These are phyloP conservation scores for Acanthochlamys bracteata DNA, from an alignment of 106 monocot species.

Conservation along the genomic window DNA sequence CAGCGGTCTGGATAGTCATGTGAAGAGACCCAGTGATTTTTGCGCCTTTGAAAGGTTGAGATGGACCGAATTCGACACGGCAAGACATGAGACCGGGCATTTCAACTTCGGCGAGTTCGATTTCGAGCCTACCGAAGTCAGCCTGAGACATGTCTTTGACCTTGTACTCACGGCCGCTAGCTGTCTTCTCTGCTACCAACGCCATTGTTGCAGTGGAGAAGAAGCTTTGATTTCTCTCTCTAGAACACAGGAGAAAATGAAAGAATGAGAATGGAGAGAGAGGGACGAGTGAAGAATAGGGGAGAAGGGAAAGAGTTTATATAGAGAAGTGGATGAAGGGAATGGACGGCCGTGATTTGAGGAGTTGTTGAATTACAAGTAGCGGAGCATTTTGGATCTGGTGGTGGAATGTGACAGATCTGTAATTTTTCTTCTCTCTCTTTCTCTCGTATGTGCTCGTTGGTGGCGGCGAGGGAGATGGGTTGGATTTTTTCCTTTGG, in stretches of 20 bases:
- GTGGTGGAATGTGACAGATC: too few species aligned
- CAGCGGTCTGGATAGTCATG: slow-evolving; percentile 93
- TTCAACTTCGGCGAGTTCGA: slow-evolving; percentile 95
- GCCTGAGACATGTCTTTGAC: slow-evolving; percentile 85
- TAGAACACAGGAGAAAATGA: neutral
- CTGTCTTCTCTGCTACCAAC: slow-evolving; percentile 66
- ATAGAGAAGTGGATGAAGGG: neutral
- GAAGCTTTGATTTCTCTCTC: neutral
- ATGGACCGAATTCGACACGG: slow-evolving; percentile 72
- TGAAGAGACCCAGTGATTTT: slow-evolving; percentile 80
- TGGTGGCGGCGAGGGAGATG: too few species aligned
- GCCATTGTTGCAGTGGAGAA: slow-evolving; percentile 18
- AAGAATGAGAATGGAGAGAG: neutral
- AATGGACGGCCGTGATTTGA: slow-evolving; percentile 7
- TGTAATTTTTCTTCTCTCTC: too few species aligned
- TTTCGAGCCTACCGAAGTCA: slow-evolving; percentile 87
- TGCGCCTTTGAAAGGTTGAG: slow-evolving; percentile 62
- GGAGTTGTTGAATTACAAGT: neutral
- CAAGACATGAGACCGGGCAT: slow-evolving; percentile 85
- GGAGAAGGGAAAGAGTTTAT: slow-evolving; percentile 1
- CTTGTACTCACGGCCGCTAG: slow-evolving; percentile 77
- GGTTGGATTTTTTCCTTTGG: too few species aligned
- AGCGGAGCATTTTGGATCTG: too few species aligned
- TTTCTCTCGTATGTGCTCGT: too few species aligned
- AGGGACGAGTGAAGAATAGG: neutral